These are phyloP conservation scores for Cytospora mali DNA, from an alignment of 2,329 filamentous ascomycete genomes.

Conservation along the genomic window DNA sequence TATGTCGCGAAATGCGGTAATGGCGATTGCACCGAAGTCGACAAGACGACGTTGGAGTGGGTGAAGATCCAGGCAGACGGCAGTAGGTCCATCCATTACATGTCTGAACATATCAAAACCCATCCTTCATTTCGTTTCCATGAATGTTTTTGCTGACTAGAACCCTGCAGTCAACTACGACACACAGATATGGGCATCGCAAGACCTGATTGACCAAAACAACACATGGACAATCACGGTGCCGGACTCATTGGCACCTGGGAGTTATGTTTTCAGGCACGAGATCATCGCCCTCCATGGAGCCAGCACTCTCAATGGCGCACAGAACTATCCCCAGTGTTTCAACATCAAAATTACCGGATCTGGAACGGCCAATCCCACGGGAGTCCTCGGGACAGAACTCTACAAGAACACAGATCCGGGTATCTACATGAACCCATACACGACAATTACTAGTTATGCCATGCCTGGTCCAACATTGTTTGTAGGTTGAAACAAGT, in stretches of 20 bases:
- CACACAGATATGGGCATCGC: constrained; percentile 39
- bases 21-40: constrained; percentile 31
- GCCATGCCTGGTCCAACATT: constrained; percentile 36
- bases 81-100: constrained; percentile 3
- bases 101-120: too few relatives aligned
- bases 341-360: constrained; percentile 49
- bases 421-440: constrained; percentile 36
- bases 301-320: constrained; percentile 44
- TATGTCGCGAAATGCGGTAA: constrained; percentile 35
- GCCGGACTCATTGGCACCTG: constrained; percentile 39
- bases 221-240: constrained; percentile 48
- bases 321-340: constrained; percentile 53
- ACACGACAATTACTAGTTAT: constrained; percentile 31
- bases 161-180: constrained; percentile 4
- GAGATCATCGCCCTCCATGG: constrained; percentile 53
- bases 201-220: constrained; percentile 50
- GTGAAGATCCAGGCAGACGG: constrained; percentile 42
- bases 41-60: constrained; percentile 39
- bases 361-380: constrained; percentile 36
- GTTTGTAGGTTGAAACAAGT: constrained; percentile 3
- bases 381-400: constrained; percentile 34
- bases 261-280: constrained; percentile 51
- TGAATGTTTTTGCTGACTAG: neutral
- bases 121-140: neutral
- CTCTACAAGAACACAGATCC: constrained; percentile 33